These are phyloP conservation scores for Dysphania ambrosioides DNA, from an alignment of 148 eudicot genomes.

Conservation along the genomic window DNA sequence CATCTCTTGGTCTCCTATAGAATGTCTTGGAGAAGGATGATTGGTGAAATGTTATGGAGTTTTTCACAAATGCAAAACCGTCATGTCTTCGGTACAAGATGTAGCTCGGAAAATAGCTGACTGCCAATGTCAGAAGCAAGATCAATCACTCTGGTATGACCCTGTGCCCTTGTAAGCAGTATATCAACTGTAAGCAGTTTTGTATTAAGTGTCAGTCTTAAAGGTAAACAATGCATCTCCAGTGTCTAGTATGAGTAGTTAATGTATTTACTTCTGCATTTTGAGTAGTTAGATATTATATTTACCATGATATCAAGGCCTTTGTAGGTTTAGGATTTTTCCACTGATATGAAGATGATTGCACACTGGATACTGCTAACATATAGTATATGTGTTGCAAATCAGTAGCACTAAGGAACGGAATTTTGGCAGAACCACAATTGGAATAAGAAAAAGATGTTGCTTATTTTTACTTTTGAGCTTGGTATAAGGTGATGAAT, in stretches of 20 bases:
- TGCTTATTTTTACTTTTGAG: neutral
- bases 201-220: neutral
- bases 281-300: neutral
- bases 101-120: conserved; percentile 86
- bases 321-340: neutral
- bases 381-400: neutral
- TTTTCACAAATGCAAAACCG: conserved; percentile 86
- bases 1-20: conserved; percentile 29
- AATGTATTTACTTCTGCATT: neutral
- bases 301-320: neutral
- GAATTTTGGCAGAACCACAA: neutral
- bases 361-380: neutral
- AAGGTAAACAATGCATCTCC: neutral
- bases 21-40: conserved; percentile 79
- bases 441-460: neutral
- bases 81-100: conserved; percentile 83
- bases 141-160: conserved; percentile 49
- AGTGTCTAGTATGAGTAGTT: neutral
- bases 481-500: neutral
- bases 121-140: conserved; percentile 59
- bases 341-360: neutral
- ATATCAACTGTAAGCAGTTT: neutral
- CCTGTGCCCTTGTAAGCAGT: neutral
- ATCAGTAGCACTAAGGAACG: neutral
- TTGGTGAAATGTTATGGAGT: conserved; percentile 64